Evolutionary conservation across 2,329 filamentous ascomycete genomes (phyloP).

Genomic region (Ascosphaera apis): DNA sequence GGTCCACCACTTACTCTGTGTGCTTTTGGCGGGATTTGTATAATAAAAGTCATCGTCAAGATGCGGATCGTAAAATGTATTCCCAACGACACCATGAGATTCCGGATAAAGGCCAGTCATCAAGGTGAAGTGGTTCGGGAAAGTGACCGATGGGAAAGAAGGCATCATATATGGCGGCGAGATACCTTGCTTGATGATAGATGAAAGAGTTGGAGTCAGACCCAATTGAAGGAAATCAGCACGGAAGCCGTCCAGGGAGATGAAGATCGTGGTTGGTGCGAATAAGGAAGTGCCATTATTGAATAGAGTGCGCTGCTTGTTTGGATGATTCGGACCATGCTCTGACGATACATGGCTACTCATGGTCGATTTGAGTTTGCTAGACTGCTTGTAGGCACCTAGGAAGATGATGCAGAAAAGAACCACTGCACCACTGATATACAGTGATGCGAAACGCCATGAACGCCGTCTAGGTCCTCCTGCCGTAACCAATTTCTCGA

Average conservation of each 20-base stretch:
- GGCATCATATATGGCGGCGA: slow-evolving; percentile 84
- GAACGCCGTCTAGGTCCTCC: slow-evolving; percentile 8
- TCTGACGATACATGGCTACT: too few relatives aligned
- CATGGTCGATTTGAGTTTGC: slow-evolving; percentile 11
- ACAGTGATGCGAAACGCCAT: slow-evolving; percentile 1
- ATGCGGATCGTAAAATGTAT: slow-evolving; percentile 76
- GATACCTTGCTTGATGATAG: slow-evolving; percentile 59
- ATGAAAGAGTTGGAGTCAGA: slow-evolving; percentile 59
- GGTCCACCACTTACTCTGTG: slow-evolving; percentile 82
- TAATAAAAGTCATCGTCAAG: slow-evolving; percentile 67
- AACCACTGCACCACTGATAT: slow-evolving; percentile 20
- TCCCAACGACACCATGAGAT: slow-evolving; percentile 77
- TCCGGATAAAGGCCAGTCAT: slow-evolving; percentile 85
- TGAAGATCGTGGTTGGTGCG: slow-evolving; percentile 72
- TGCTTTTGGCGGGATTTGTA: slow-evolving; percentile 49
- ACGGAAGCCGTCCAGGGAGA: slow-evolving; percentile 87
- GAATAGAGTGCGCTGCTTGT: slow-evolving; percentile 15
- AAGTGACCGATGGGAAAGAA: slow-evolving; percentile 88
- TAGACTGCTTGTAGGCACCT: slow-evolving; percentile 33
- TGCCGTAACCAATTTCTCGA: slow-evolving; percentile 12
- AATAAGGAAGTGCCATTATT: slow-evolving; percentile 78
- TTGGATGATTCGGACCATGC: too few relatives aligned
- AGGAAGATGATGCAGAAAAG: slow-evolving; percentile 33
- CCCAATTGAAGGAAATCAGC: slow-evolving; percentile 75
- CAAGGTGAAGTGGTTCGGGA: slow-evolving; percentile 87